These are phyloP conservation scores for Hypoxylon sp. DNA, from an alignment of 2,329 filamentous ascomycete species.

Conservation along the genomic window DNA sequence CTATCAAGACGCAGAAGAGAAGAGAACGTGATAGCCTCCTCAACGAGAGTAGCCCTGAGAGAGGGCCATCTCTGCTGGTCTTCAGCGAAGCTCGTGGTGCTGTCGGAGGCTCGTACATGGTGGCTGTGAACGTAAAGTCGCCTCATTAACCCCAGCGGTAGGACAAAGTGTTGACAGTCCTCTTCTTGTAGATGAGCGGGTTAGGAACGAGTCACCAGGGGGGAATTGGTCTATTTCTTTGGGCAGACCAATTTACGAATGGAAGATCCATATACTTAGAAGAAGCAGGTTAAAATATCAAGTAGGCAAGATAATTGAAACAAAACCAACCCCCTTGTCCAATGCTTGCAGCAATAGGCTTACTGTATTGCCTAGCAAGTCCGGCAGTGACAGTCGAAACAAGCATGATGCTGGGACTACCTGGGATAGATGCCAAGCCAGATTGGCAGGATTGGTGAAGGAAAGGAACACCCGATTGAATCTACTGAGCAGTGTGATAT, in stretches of 20 bases:
- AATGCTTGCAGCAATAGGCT: neutral
- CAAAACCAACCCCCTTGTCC: neutral
- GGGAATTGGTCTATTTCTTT: neutral
- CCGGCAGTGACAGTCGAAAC: too few relatives aligned
- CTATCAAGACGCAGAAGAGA: neutral
- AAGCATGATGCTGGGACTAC: too few relatives aligned
- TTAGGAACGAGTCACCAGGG: too few relatives aligned
- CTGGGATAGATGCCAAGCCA: neutral
- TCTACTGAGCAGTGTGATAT: neutral
- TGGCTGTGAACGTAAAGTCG: neutral
- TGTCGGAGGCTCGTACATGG: neutral
- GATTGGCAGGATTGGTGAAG: neutral
- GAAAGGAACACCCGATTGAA: too few relatives aligned
- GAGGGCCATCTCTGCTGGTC: neutral
- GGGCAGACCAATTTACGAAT: neutral
- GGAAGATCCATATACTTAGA: neutral
- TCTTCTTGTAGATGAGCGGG: neutral
- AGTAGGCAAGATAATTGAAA: too few relatives aligned
- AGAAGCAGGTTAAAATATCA: neutral
- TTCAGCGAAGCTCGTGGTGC: neutral
- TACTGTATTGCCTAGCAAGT: too few relatives aligned
- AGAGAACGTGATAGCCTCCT: neutral
- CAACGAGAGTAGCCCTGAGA: neutral
- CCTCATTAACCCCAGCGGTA: neutral
- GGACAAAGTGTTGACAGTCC: neutral